Base-by-base conservation (phyloP, 2,329 filamentous ascomycete genomes). In the Cercospora sp. region DNA sequence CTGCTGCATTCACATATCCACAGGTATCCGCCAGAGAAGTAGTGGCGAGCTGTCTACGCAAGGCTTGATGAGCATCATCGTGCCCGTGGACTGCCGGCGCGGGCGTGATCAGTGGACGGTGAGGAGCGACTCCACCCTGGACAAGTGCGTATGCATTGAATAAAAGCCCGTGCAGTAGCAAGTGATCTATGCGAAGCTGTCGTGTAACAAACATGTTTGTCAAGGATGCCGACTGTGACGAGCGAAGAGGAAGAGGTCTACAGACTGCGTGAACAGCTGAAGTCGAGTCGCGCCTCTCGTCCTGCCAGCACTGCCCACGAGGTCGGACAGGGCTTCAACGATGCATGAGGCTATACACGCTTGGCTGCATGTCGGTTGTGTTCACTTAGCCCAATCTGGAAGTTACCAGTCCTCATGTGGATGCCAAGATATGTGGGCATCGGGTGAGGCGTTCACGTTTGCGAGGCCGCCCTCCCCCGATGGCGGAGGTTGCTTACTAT, bases 351-450 rank as follows among this genome's bases (percentile, higher is more conserved):
- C 55, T 31, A 59, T 33, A 31, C 55, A 5, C n/a, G 26, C 31
- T 59, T 26, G 33, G 48, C 48, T 64, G 62, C 62, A 64, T 64
- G 28, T 30, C 53, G 51, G 20, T 51, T 33, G 51, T 53, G 31
- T 20, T 45, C 31, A 26, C 36, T 20, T 64, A 53, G 9, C 62
- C 33, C 5, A 30, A 42, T 33, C 42, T 26, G 53, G 51, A 64
- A 26, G 13, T 3, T 58, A 53, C 51, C 53, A 64, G 33, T 58
- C 62, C 58, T 45, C 5, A 40, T 30, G 18, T 10, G 53, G 62
- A 28, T 48, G 62, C 53, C 51, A 64, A 45, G 51, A n/a, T 33
- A 26, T 59, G 28, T 63, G 16, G 23, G 28, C 10, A 30, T 33
- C 62, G 51, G 33, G 26, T 59, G 53, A 40, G 61, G 61, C 61